Evolutionary conservation across 441 rosid genomes (phyloP), one percentile per base, ranked within the genome.

Genomic region (Croton laevigatus): DNA sequence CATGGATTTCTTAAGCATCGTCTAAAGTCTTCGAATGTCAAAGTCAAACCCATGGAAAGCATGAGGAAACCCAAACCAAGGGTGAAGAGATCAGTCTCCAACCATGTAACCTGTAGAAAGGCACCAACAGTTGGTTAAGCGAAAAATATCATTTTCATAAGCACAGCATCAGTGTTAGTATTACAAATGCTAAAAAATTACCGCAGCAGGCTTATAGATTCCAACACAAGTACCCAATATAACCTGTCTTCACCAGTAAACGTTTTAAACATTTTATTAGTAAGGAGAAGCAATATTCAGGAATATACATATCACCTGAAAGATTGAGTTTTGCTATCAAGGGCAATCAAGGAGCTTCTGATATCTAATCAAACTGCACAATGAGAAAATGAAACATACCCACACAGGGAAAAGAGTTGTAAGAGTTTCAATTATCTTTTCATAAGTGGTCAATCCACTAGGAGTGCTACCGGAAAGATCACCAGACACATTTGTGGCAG

Each of bases 11-110:
- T 88, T 69, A 91, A 79, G 74, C 98, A 91, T 58, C 92, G 79
- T 81, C 89, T 85, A 78, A 94, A 94, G 79, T 94, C 95, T 65
- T 91, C 95, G 74, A 94, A 94, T 1, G 88, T 94, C 84, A 91
- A 78, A 44, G 97, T 94, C 80, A 94, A 83, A 64, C 97, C 98
- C 98, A 94, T 94, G 59, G 98, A 91, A 60, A 91, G 97, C 98
- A 91, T 91, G 66, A 94, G 98, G 76, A 94, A 91, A 57, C 97
- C 98, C 62, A 94, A 81, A 72, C 90, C 93, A 62, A 88, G 55
- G 53, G 98, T 94, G 82, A 91, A 94, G 34, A 90, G 88, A 71
- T 94, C 97, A 17, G 94, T 94, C 81, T 90, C 87, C 73, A 94
- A 78, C 97, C 98, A 94, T 52, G 97, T 90, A 64, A 94, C 97